A percentile compares a stretch with the other conserved stretches of the same genome.
phyloP scores from a whole-genome alignment of 2,329 filamentous ascomycete species.

The Penicillium paneum region DNA sequence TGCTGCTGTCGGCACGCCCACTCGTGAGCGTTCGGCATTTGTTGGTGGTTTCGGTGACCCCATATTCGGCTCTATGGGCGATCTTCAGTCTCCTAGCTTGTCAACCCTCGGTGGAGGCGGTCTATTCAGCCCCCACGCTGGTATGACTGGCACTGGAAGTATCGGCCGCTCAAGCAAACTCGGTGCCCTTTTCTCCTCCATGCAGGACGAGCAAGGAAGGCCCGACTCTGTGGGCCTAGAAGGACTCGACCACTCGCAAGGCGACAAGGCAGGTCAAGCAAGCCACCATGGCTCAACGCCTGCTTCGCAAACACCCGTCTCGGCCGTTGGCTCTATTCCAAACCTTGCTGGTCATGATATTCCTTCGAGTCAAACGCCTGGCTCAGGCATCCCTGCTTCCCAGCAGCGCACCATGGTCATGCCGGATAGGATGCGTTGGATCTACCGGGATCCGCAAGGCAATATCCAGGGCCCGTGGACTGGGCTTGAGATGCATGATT shows the following conservation, averaged over 20 bases:
- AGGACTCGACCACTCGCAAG: conserved; percentile 42
- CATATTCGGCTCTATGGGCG: conserved; percentile 72
- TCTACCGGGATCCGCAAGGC: conserved; percentile 92
- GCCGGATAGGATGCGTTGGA: conserved; percentile 98
- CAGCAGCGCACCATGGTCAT: conserved; percentile 93
- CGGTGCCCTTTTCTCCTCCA: conserved; percentile 80
- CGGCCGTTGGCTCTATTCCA: conserved; percentile 34
- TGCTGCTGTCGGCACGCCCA: conserved; percentile 72
- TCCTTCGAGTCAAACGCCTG: conserved; percentile 34
- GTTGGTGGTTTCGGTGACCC: conserved; percentile 54
- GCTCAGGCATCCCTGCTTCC: conserved; percentile 62
- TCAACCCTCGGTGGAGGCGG: conserved; percentile 43
- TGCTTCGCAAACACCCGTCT: conserved; percentile 37
- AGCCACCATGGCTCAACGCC: conserved; percentile 32
- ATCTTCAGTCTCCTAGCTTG: conserved; percentile 59
- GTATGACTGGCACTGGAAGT: conserved; percentile 58
- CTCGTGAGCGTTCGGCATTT: conserved; percentile 53
- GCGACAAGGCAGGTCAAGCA: conserved; percentile 30
- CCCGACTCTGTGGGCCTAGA: conserved; percentile 60
- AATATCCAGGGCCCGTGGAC: conserved; percentile 92
- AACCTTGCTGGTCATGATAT: conserved; percentile 32
- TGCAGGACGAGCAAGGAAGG: conserved; percentile 61
- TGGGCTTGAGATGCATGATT: conserved; percentile 98
- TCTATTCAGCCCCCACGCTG: conserved; percentile 62
- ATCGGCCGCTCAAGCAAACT: conserved; percentile 77